phyloP scores from a whole-genome alignment of 441 rosid genomes.

The Syzygium syzygioides region DNA sequence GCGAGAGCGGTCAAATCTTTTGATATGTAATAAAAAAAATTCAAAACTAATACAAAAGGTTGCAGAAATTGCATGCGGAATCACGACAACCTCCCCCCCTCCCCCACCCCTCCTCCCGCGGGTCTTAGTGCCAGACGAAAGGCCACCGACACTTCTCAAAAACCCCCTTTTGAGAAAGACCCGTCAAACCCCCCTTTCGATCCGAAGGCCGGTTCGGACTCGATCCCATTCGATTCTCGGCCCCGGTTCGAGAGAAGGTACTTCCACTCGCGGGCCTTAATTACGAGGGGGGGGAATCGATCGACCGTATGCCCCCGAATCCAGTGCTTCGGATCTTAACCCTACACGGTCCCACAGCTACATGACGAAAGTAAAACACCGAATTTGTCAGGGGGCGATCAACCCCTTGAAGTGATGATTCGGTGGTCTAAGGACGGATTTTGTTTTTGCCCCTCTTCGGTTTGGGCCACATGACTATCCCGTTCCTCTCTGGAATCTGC shows the following conservation, averaged over 20 bases:
- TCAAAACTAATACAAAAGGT: too few species aligned
- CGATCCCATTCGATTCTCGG: neutral
- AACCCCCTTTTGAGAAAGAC: neutral
- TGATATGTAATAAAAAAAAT: too few species aligned
- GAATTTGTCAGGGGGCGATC: neutral
- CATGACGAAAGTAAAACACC: neutral
- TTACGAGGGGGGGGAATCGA: neutral
- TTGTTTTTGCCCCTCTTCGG: neutral
- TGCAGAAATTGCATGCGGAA: too few species aligned
- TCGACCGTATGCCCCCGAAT: neutral
- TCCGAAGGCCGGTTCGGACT: neutral
- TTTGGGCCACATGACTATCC: neutral
- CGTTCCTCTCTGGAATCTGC: neutral
- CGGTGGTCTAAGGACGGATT: neutral
- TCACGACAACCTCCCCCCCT: too few species aligned
- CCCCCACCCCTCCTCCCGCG: too few species aligned
- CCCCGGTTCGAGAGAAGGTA: neutral
- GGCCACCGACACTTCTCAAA: conserved; percentile 10
- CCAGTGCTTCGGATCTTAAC: neutral
- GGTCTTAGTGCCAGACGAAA: neutral
- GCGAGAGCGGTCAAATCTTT: too few species aligned
- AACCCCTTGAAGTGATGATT: neutral
- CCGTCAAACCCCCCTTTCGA: neutral
- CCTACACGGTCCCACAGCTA: neutral
- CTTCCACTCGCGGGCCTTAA: neutral